phyloP scores from a whole-genome alignment of 768 basidiomycete genomes.

The Mycena rosella region DNA sequence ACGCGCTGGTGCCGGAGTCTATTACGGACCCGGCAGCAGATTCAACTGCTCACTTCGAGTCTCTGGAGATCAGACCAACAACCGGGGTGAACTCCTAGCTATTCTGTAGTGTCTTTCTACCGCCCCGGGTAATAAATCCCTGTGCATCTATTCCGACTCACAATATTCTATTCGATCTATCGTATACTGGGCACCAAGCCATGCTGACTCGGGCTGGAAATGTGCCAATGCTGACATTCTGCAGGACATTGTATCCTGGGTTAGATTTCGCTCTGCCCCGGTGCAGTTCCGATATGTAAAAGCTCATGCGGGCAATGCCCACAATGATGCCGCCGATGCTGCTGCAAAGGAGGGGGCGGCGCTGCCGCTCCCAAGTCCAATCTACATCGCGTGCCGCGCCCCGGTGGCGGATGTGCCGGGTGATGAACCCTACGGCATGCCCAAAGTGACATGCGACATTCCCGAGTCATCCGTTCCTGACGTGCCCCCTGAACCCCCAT shows the following conservation, averaged over 20 bases:
- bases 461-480: too few species aligned
- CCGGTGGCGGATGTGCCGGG: too few species aligned
- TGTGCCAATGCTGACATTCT: not conserved
- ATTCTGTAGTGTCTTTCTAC: conserved; percentile 17
- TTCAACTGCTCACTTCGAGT: not conserved
- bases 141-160: not conserved
- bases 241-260: not conserved
- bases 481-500: too few species aligned
- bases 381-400: too few species aligned
- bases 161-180: not conserved
- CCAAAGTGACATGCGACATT: too few species aligned
- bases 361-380: not conserved
- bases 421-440: too few species aligned
- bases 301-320: not conserved
- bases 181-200: not conserved
- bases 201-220: not conserved
- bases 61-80: conserved; percentile 29
- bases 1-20: conserved; percentile 13
- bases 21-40: not conserved
- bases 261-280: not conserved
- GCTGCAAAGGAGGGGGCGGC: not conserved
- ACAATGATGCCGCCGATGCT: not conserved
- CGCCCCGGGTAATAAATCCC: not conserved
- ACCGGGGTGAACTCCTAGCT: conserved; percentile 33
- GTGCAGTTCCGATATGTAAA: not conserved